Percentiles rank a stretch among this genome's conserved stretches.
Conservation (phyloP, 805 yeast species). For the Spathaspora boniae region DNA sequence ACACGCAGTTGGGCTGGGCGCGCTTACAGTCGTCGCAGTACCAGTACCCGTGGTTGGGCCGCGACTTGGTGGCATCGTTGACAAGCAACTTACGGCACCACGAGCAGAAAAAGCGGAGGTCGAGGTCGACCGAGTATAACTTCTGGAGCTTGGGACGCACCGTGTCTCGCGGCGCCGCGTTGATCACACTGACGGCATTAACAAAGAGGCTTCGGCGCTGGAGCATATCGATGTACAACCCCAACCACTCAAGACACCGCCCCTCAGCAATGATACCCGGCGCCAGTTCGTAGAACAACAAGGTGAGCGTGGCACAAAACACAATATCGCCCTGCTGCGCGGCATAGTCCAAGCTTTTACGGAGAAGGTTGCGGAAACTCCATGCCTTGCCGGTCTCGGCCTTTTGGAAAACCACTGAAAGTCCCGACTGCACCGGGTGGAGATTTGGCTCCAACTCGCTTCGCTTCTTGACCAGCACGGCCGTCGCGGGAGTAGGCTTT, state of each 20-base stretch:
- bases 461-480: background rate
- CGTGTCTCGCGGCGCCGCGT: conserved; percentile 30
- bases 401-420: conserved; percentile 6
- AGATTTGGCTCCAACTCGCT: background rate
- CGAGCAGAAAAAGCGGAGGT: conserved; percentile 52
- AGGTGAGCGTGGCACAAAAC: conserved; percentile 53
- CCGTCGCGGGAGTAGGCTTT: background rate
- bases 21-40: conserved; percentile 71
- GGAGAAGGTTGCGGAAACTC: conserved; percentile 49
- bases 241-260: conserved; percentile 52
- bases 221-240: conserved; percentile 52
- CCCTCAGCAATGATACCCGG: conserved; percentile 18
- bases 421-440: conserved; percentile 2
- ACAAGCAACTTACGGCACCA: conserved; percentile 56
- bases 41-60: conserved; percentile 64
- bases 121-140: conserved; percentile 32
- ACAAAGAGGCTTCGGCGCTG: conserved; percentile 49
- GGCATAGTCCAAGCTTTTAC: conserved; percentile 52
- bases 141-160: conserved; percentile 21
- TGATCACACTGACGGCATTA: conserved; percentile 54
- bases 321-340: conserved; percentile 61
- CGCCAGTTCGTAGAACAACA: conserved; percentile 44
- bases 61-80: conserved; percentile 53
- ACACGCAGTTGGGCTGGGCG: conserved; percentile 64
- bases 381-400: conserved; percentile 44